Conservation (phyloP, 768 basidiomycete genomes). For the Pleurotus tuber-regium region DNA sequence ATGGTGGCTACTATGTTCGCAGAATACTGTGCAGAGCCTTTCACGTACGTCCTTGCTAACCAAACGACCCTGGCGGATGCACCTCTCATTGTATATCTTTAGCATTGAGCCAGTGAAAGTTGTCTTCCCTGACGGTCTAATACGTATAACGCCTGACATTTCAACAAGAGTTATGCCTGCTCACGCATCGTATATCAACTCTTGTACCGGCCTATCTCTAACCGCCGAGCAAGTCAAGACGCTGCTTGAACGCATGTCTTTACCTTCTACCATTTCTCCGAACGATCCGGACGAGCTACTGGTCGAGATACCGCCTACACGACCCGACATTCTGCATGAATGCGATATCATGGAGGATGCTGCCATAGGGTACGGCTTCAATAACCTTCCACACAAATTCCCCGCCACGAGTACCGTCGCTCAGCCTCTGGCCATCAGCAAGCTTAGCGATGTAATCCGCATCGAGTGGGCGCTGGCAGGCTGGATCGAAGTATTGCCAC, state of each 20-base stretch:
- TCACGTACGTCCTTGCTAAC: slow-evolving; percentile 90
- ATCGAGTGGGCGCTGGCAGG: slow-evolving; percentile 92
- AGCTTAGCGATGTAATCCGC: slow-evolving; percentile 84
- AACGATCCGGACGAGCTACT: slow-evolving; percentile 63
- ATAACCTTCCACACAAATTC: slow-evolving; percentile 91
- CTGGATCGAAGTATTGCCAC: slow-evolving; percentile 92
- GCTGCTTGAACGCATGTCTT: slow-evolving; percentile 84
- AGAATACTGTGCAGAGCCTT: slow-evolving; percentile 90
- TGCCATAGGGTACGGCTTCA: slow-evolving; percentile 97
- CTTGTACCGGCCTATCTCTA: slow-evolving; percentile 86
- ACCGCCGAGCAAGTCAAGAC: slow-evolving; percentile 59
- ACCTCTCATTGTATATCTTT: slow-evolving; percentile 4
- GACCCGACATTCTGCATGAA: slow-evolving; percentile 97
- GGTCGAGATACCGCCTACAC: slow-evolving; percentile 87
- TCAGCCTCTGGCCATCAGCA: slow-evolving; percentile 87
- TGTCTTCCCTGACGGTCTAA: slow-evolving; percentile 72
- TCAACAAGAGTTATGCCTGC: slow-evolving; percentile 68
- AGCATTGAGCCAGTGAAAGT: slow-evolving; percentile 95
- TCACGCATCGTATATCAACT: slow-evolving; percentile 90
- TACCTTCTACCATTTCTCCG: slow-evolving; percentile 52
- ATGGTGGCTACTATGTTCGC: slow-evolving; percentile 98
- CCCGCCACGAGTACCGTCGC: slow-evolving; percentile 94
- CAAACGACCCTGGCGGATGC: background rate
- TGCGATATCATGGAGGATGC: slow-evolving; percentile 99
- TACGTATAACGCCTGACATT: slow-evolving; percentile 78